Evolutionary conservation across 164 flowering plant species (phyloP).

Genomic region (Tetrastigma voinierianum): DNA sequence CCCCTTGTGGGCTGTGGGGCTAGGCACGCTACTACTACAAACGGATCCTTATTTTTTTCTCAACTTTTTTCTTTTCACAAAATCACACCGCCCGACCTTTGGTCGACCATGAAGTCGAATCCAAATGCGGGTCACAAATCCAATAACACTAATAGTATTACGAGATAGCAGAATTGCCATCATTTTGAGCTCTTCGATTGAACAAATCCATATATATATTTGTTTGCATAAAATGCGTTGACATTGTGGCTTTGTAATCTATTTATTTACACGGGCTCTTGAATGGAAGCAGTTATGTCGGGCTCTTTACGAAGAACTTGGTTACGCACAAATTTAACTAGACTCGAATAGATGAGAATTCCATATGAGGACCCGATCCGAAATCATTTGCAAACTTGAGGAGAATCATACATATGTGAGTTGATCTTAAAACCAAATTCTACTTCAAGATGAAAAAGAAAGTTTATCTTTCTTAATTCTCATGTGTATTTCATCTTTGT

Average conservation of each 20-base stretch:
- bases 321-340: slow-evolving; percentile 54
- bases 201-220: no score
- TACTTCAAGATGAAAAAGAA: background rate
- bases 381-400: slow-evolving; percentile 56
- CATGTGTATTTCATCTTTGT: background rate
- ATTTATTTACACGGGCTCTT: slow-evolving; percentile 52
- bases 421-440: background rate
- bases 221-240: background rate
- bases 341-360: slow-evolving; percentile 66
- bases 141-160: no score
- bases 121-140: no score
- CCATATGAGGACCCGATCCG: slow-evolving; percentile 66
- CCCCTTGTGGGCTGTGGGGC: no score
- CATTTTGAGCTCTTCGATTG: no score
- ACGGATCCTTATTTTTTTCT: no score
- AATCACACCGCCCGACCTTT: no score
- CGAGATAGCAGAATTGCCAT: background rate
- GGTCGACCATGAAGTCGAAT: no score
- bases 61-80: no score
- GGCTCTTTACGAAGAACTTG: slow-evolving; percentile 74
- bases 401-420: slow-evolving; percentile 58
- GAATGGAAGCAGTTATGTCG: slow-evolving; percentile 67
- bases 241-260: background rate
- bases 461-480: background rate
- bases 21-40: no score